Base-by-base conservation (phyloP, 352 stramenopile species). In the Phytophthora kernoviae region DNA sequence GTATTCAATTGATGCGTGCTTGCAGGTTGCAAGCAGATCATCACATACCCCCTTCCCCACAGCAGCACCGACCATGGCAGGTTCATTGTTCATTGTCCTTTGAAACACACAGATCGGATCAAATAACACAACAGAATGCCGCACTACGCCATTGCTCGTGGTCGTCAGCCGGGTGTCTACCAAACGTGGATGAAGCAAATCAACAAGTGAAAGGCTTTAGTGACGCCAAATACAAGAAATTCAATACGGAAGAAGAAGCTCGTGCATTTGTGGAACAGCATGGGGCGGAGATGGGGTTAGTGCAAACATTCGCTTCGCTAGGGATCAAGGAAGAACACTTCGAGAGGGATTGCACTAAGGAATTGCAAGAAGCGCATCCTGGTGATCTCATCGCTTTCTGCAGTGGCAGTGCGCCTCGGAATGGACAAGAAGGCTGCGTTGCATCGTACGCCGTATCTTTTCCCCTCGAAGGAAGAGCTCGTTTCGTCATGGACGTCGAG, bases 141-240 rank as follows among this genome's bases (percentile, higher is more conserved):
- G 26, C 11, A 30, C 32, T n/a, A n/a, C n/a, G n/a, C n/a, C n/a
- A 32, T 53, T 21, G 45, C 30, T 32, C 1, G 20, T 18, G 45
- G 45, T 6, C 30, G 32, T n/a, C 24, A 21, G 5, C 32, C 47
- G 5, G 47, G 33, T 8, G 21, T 54, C 18, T 54, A 54, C 33
- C 21, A 22, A 15, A 27, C 47, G 4, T 54, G 47, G 47, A n/a
- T 8, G 47, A 54, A 36, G 14, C 47, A 3, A 66, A 85, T 47
- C 58, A 57, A 37, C 58, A 75, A 34, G 68, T 85, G 32, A 74
- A 79, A 22, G 72, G 72, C 7, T 79, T 75, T 24, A 42, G 57
- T 9, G 63, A 59, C 17, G 72, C 72, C n/a, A 48, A 51, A 21
- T 78, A 60, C 48, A 81, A 87, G 47, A 81, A 79, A 36, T 84